Base-by-base conservation (phyloP, 169 alveolate species). In the Plasmodium yoelii region DNA sequence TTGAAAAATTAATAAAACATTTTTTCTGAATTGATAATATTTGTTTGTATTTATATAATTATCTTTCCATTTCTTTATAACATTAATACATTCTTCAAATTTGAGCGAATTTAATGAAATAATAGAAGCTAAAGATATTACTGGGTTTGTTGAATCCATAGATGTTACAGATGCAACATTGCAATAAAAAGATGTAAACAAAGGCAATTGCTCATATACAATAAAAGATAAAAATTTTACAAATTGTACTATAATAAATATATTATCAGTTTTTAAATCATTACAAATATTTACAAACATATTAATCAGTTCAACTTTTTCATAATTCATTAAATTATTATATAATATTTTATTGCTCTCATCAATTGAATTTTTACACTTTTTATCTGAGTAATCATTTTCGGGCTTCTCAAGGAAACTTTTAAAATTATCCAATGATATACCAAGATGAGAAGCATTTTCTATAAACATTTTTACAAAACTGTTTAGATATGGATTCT, bases 161-260 rank as follows among this genome's bases (percentile, higher is more conserved):
- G 59, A 13, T 15, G 59, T 51, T 15, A 51, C n/a, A 15, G 90
- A 80, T 1, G 90, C 82, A 10, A 80, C 28, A 13, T 51, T 55
- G 47, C 68, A 67, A 18, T 65, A 80, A 60, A 80, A 80, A 46
- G 90, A 80, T 1, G 90, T 80, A 49, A 67, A 80, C 53, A 64
- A 55, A 28, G 90, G 90, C 34, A 80, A 80, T 60, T 80, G 90
- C 46, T 67, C 82, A 53, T 80, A 80, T 15, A 80, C 90, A 51
- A 80, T 80, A 42, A 80, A 80, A 12, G 90, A 80, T 26, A 80
- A 2, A 68, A 80, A 80, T 53, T 80, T 80, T 15, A 80, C 71
- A 80, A 80, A 80, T 13, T 80, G 72, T 12, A 80, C 57, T 26
- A 80, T 47, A 9, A 64, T 13, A 53, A 68, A 80, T 55, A 80